Percentiles rank a stretch among this genome's conserved stretches.
Conservation (phyloP, 2,329 filamentous ascomycete genomes). For the Ceratocystiopsis minuta region DNA sequence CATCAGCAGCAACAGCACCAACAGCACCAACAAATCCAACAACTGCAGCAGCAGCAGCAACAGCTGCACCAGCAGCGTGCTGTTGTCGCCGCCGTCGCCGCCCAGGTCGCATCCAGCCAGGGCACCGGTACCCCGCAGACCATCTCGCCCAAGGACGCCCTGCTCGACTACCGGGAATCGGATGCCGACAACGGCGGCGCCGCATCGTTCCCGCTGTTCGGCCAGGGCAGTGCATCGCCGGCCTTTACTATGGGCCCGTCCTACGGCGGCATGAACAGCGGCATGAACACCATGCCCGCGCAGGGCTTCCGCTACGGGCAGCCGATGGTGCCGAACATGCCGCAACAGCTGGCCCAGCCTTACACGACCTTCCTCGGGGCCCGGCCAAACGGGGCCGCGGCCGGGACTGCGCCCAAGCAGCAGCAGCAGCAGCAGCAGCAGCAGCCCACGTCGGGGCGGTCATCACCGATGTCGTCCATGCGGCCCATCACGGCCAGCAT, state of each 20-base stretch:
- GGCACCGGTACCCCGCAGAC: constrained; percentile 49
- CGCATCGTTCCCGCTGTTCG: constrained; percentile 52
- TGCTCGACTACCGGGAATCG: constrained; percentile 65
- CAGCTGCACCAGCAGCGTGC: constrained; percentile 36
- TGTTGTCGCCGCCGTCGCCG: constrained; percentile 16
- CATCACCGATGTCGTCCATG: not conserved
- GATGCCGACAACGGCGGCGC: constrained; percentile 36
- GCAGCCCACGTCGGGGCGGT: too few species aligned
- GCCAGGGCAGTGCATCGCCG: constrained; percentile 11
- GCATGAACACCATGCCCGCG: too few species aligned
- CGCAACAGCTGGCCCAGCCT: constrained; percentile 6
- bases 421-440: not conserved
- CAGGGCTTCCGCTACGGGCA: constrained; percentile 13
- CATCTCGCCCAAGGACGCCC: constrained; percentile 84
- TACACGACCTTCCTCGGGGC: too few species aligned
- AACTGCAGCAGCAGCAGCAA: constrained; percentile 35
- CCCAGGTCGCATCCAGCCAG: constrained; percentile 22
- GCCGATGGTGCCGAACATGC: constrained; percentile 31
- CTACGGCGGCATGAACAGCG: not conserved
- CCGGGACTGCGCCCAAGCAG: not conserved
- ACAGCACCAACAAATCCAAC: too few species aligned
- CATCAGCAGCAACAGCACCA: too few species aligned
- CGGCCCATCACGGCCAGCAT: constrained; percentile 12
- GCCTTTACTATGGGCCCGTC: not conserved
- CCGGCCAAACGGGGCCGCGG: not conserved